Conservation (phyloP, 2,329 filamentous ascomycete genomes). For the Lasiodiplodia gonubiensis region DNA sequence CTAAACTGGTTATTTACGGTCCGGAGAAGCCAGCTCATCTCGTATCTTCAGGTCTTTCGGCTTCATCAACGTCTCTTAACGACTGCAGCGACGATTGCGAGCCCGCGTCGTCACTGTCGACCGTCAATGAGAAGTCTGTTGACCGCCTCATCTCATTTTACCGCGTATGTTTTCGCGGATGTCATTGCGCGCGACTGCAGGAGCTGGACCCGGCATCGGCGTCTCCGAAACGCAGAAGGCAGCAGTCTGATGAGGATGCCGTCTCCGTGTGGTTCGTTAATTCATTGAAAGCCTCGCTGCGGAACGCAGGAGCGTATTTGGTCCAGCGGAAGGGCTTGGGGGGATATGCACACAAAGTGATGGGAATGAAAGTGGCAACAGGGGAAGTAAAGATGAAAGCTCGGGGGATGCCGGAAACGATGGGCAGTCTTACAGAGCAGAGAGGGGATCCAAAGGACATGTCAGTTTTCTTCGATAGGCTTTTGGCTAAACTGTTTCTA, state of each 20-base stretch:
- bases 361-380: constrained; percentile 32
- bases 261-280: constrained; percentile 36
- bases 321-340: constrained; percentile 35
- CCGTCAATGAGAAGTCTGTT: constrained; percentile 37
- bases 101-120: constrained; percentile 23
- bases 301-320: constrained; percentile 27
- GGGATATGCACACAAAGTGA: constrained; percentile 31
- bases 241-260: not conserved
- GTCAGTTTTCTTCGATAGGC: constrained; percentile 46
- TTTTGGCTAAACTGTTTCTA: constrained; percentile 43
- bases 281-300: constrained; percentile 38
- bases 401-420: too few relatives aligned
- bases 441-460: constrained; percentile 35
- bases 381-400: constrained; percentile 13
- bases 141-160: constrained; percentile 42
- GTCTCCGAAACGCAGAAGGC: not conserved
- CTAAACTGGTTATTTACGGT: not conserved
- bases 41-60: not conserved
- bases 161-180: constrained; percentile 41
- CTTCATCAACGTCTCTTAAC: not conserved
- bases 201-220: not conserved
- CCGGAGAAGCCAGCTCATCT: not conserved
- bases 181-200: constrained; percentile 34
- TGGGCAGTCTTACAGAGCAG: not conserved
- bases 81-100: not conserved